These are phyloP conservation scores for Linderina pennispora DNA, from an alignment of 192 early-diverging fungal species.

Conservation along the genomic window DNA sequence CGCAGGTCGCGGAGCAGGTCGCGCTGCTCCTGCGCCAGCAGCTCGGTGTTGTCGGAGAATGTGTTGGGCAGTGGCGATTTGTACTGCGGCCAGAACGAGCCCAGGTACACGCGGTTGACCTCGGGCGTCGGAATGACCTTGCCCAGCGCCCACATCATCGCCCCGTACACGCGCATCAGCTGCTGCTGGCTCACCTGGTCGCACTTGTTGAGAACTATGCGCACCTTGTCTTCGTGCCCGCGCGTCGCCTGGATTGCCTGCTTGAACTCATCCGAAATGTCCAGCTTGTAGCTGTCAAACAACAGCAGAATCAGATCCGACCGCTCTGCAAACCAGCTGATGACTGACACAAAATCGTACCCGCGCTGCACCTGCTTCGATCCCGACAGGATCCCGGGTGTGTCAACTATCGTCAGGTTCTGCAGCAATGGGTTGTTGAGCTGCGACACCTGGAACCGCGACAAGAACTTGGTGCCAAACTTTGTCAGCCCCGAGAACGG, in stretches of 20 bases:
- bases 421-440: conserved; percentile 67
- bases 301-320: conserved; percentile 77
- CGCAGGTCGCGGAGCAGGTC: conserved; percentile 72
- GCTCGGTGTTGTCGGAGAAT: conserved; percentile 61
- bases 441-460: conserved; percentile 81
- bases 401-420: conserved; percentile 83
- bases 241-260: conserved; percentile 64
- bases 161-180: conserved; percentile 87
- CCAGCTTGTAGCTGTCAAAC: conserved; percentile 87
- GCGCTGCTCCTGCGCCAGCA: conserved; percentile 68
- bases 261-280: conserved; percentile 89
- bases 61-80: conserved; percentile 55
- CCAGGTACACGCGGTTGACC: conserved; percentile 79
- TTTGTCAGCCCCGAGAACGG: conserved; percentile 76
- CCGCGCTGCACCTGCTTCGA: conserved; percentile 80
- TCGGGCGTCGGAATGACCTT: conserved; percentile 85
- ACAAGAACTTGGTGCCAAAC: conserved; percentile 75
- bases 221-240: conserved; percentile 84
- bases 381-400: conserved; percentile 85
- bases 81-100: conserved; percentile 71
- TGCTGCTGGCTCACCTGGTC: conserved; percentile 84
- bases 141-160: conserved; percentile 90
- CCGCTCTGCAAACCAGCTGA: conserved; percentile 84
- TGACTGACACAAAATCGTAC: conserved; percentile 74
- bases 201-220: conserved; percentile 82